A percentile compares a stretch with the other conserved stretches of the same genome.
Conservation (phyloP, 2,329 filamentous ascomycete species). For the Cadophora sp. region DNA sequence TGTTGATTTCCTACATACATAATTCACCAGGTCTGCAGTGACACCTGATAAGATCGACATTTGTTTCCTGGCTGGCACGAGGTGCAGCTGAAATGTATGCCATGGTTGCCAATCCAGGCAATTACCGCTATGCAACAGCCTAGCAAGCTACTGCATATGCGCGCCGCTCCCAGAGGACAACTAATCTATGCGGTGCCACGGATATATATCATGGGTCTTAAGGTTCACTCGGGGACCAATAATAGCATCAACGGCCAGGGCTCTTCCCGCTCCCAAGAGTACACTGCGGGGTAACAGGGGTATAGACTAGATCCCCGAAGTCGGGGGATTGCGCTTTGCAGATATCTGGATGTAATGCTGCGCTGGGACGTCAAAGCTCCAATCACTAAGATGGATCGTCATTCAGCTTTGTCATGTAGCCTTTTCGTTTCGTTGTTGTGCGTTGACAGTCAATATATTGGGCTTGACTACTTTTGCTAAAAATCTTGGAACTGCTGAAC, state of each 20-base stretch:
- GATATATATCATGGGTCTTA: not conserved
- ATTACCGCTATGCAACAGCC: not conserved
- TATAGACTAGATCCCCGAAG: not conserved
- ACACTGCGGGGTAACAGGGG: not conserved
- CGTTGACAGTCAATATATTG: not conserved
- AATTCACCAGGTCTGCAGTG: not conserved
- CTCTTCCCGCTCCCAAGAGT: not conserved
- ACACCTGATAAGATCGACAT: not conserved
- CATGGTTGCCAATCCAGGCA: not conserved
- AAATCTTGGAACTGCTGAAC: not conserved
- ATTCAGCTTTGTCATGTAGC: not conserved
- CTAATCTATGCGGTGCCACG: not conserved
- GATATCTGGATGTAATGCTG: not conserved
- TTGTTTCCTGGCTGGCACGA: not conserved
- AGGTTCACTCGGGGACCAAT: not conserved
- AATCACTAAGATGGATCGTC: not conserved
- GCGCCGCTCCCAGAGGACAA: not conserved
- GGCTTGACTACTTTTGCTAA: not conserved
- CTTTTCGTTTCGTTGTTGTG: not conserved
- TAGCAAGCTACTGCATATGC: not conserved
- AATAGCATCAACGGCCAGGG: not conserved
- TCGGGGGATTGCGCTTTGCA: not conserved
- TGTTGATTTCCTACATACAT: not conserved
- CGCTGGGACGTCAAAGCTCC: not conserved
- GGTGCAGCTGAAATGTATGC: not conserved